Evolutionary conservation across 2,329 filamentous ascomycete species (phyloP).

Genomic region (Fusarium redolens): DNA sequence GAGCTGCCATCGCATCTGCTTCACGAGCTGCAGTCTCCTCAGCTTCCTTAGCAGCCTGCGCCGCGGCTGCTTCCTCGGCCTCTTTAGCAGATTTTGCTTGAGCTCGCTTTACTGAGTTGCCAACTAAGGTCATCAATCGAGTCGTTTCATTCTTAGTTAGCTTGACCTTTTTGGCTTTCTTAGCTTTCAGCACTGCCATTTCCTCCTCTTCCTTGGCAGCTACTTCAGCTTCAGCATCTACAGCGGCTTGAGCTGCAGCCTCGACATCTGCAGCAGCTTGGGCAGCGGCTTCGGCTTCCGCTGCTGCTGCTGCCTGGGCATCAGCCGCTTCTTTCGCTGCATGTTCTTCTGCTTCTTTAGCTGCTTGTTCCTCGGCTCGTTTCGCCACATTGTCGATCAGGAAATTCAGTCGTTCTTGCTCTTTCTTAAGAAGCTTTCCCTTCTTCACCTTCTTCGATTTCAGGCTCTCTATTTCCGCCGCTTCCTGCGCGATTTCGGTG

Average conservation of each 20-base stretch:
- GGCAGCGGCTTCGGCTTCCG: constrained; percentile 33
- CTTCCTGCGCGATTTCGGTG: constrained; percentile 38
- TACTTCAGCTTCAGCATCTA: constrained; percentile 26
- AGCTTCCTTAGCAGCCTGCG: constrained; percentile 30
- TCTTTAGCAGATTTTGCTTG: constrained; percentile 37
- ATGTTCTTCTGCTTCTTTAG: constrained; percentile 33
- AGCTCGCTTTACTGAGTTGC: constrained; percentile 38
- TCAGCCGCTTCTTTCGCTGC: constrained; percentile 27
- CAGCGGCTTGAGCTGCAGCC: constrained; percentile 27
- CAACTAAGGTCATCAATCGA: constrained; percentile 36
- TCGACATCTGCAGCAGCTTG: constrained; percentile 26
- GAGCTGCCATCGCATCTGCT: constrained; percentile 26
- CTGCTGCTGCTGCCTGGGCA: constrained; percentile 24
- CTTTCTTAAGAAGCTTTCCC: constrained; percentile 39
- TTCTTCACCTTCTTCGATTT: constrained; percentile 51
- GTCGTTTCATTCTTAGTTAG: constrained; percentile 37
- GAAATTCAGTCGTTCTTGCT: constrained; percentile 36
- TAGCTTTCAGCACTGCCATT: constrained; percentile 34
- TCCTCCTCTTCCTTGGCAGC: constrained; percentile 43
- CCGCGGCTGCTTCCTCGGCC: constrained; percentile 32
- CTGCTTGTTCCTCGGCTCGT: constrained; percentile 27
- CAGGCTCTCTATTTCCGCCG: constrained; percentile 37
- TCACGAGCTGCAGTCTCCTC: constrained; percentile 44
- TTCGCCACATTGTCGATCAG: constrained; percentile 29
- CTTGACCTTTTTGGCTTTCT: constrained; percentile 51